phyloP scores from a whole-genome alignment of 2,329 filamentous ascomycete species.

The Aureobasidium pullulans region DNA sequence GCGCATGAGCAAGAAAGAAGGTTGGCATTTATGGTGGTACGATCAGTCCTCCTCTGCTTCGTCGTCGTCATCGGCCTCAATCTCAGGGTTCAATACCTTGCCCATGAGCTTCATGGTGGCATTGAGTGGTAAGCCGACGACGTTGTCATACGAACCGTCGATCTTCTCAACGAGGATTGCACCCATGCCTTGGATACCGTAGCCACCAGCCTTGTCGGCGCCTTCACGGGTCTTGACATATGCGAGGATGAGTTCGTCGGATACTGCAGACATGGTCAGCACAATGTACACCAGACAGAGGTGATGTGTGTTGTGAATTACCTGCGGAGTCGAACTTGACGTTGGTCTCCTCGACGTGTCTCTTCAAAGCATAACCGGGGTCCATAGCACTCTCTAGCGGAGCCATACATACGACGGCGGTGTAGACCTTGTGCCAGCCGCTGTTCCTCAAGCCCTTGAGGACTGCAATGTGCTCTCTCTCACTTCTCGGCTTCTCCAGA shows the following conservation, averaged over 20 bases:
- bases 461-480: slow-evolving; percentile 77
- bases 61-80: slow-evolving; percentile 48
- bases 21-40: neutral
- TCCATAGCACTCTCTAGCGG: slow-evolving; percentile 72
- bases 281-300: neutral
- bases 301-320: slow-evolving; percentile 17
- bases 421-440: slow-evolving; percentile 71
- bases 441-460: slow-evolving; percentile 61
- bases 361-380: slow-evolving; percentile 78
- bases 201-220: slow-evolving; percentile 91
- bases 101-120: slow-evolving; percentile 75
- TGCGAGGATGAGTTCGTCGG: slow-evolving; percentile 74
- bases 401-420: slow-evolving; percentile 74
- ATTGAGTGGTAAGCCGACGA: slow-evolving; percentile 80
- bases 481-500: slow-evolving; percentile 81
- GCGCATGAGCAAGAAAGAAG: neutral
- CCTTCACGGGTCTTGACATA: slow-evolving; percentile 84
- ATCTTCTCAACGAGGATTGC: slow-evolving; percentile 82
- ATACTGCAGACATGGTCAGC: slow-evolving; percentile 34
- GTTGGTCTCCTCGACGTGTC: slow-evolving; percentile 78
- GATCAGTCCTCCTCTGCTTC: slow-evolving; percentile 10
- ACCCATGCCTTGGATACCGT: slow-evolving; percentile 85
- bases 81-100: slow-evolving; percentile 70
- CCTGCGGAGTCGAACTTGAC: slow-evolving; percentile 72
- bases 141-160: slow-evolving; percentile 87